Percentiles rank a stretch among this genome's conserved stretches.
Evolutionary conservation across 441 rosid genomes (phyloP).

Genomic region (Omphalea diandra): DNA sequence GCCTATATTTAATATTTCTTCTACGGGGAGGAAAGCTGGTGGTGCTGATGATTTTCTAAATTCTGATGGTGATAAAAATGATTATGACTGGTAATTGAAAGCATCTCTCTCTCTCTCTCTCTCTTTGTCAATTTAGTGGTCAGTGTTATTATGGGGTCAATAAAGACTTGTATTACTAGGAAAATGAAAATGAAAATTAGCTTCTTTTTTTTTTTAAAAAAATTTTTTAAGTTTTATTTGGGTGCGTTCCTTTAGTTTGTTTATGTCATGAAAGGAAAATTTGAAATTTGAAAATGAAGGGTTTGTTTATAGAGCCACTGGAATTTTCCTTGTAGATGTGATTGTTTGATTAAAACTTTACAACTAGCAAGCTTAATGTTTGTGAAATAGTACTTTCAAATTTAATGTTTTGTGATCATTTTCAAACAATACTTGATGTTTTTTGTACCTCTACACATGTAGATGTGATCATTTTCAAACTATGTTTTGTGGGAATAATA

Average conservation of each 20-base stretch:
- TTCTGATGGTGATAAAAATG: slow-evolving; percentile 88
- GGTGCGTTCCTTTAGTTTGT: not conserved
- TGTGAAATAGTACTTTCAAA: too few species aligned
- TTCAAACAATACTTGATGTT: too few species aligned
- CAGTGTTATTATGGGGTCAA: not conserved
- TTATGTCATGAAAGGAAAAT: not conserved
- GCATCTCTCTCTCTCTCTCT: slow-evolving; percentile 5
- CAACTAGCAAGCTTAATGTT: too few species aligned
- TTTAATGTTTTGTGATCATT: too few species aligned
- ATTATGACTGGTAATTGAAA: slow-evolving; percentile 78
- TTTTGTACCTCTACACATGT: too few species aligned
- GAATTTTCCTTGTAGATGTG: slow-evolving; percentile 1
- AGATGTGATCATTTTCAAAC: too few species aligned
- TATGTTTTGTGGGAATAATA: not conserved
- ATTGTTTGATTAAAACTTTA: slow-evolving; percentile 1
- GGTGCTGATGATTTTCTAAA: slow-evolving; percentile 88
- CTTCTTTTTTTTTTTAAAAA: not conserved
- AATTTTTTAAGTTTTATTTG: too few species aligned
- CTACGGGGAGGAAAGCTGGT: slow-evolving; percentile 47
- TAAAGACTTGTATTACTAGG: not conserved
- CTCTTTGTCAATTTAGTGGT: not conserved
- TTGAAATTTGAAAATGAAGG: not conserved
- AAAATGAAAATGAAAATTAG: not conserved
- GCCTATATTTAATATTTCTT: slow-evolving; percentile 72
- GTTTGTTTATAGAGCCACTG: too few species aligned